These are phyloP conservation scores for Raddia distichophylla DNA, from an alignment of 176 grass and related monocot species.

Conservation along the genomic window DNA sequence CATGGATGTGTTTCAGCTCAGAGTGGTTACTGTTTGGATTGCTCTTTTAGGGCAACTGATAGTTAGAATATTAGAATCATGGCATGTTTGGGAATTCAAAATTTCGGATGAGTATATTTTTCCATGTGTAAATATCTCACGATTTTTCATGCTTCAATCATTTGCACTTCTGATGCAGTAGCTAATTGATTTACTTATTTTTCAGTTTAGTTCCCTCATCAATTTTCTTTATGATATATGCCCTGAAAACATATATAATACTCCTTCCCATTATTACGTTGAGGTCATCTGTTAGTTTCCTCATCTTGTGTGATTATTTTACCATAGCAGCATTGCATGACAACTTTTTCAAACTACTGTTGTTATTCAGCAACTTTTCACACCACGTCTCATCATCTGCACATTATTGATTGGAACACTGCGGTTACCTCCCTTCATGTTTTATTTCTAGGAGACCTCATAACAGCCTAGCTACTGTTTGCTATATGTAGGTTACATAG, in stretches of 20 bases:
- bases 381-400: background rate
- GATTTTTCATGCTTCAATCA: background rate
- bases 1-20: background rate
- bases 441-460: conserved; percentile 22
- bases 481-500: background rate
- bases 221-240: background rate
- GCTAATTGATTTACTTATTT: conserved; percentile 27
- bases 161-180: conserved; percentile 16
- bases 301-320: conserved; percentile 13
- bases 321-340: background rate
- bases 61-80: background rate
- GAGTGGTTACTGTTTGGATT: background rate
- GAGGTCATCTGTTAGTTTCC: background rate
- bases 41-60: background rate
- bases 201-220: background rate
- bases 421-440: background rate
- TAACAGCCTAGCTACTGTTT: background rate
- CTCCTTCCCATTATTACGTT: background rate
- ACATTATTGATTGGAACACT: conserved; percentile 16
- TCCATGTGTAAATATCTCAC: background rate
- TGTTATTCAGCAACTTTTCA: conserved; percentile 3
- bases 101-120: background rate
- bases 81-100: background rate
- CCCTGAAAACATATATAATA: background rate
- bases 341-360: background rate